phyloP scores from a whole-genome alignment of 257 asterid genomes.

The Solanum bukasovii region DNA sequence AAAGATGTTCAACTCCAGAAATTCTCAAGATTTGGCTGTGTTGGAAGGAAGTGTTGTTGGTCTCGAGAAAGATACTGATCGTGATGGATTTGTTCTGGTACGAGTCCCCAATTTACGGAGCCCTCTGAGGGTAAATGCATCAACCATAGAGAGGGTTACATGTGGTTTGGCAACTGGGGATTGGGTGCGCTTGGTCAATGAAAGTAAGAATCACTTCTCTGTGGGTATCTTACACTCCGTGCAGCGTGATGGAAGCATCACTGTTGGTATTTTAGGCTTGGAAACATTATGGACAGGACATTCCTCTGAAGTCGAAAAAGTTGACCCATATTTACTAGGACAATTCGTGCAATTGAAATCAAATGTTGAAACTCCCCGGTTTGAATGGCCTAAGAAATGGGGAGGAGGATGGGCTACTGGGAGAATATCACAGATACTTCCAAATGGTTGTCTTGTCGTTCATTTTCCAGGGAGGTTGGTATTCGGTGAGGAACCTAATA shows the following conservation, averaged over 20 bases:
- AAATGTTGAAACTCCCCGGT: constrained; percentile 27
- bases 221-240: constrained; percentile 46
- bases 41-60: constrained; percentile 47
- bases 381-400: constrained; percentile 47
- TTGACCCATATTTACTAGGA: constrained; percentile 30
- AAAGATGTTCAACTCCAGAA: constrained; percentile 15
- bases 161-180: constrained; percentile 50
- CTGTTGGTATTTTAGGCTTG: constrained; percentile 41
- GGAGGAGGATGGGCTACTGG: constrained; percentile 45
- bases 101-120: constrained; percentile 29
- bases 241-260: constrained; percentile 34
- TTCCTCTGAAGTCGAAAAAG: constrained; percentile 31
- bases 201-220: constrained; percentile 24
- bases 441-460: constrained; percentile 54
- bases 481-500: constrained; percentile 12
- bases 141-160: constrained; percentile 42
- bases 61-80: constrained; percentile 42
- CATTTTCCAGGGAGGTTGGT: constrained; percentile 39
- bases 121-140: constrained; percentile 31
- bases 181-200: constrained; percentile 41
- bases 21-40: constrained; percentile 22
- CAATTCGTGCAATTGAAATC: constrained; percentile 38
- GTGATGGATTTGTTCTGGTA: constrained; percentile 34
- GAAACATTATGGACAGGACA: constrained; percentile 47
- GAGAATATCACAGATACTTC: constrained; percentile 32